A percentile compares a stretch with the other conserved stretches of the same genome.
phyloP scores from a whole-genome alignment of 257 asterid genomes.

The Capsicum chinense region DNA sequence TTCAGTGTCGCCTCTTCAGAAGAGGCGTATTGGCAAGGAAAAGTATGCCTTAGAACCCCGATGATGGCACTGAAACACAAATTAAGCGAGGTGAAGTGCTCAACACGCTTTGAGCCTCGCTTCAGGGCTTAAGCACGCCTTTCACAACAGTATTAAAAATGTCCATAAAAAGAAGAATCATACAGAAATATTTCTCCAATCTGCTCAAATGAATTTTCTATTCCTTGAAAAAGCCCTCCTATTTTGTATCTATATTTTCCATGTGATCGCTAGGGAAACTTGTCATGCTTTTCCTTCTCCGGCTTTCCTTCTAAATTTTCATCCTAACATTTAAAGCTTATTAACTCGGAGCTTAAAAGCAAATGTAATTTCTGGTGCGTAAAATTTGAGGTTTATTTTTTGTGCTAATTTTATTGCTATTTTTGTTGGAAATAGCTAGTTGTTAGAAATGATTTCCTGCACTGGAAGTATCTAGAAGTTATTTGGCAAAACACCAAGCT shows the following conservation, averaged over 20 bases:
- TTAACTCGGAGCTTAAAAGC: background rate
- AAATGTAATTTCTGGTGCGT: background rate
- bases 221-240: background rate
- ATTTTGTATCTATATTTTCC: background rate
- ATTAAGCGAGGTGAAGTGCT: no score
- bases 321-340: background rate
- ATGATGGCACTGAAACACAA: no score
- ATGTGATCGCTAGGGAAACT: background rate
- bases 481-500: background rate
- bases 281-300: background rate
- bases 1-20: no score
- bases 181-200: background rate
- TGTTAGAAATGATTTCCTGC: constrained; percentile 1
- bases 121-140: no score
- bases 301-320: constrained; percentile 1
- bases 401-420: background rate
- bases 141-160: background rate
- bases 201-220: background rate
- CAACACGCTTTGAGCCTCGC: no score
- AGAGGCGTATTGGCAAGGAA: no score
- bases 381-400: background rate
- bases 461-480: background rate
- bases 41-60: no score
- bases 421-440: background rate
- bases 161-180: background rate